Evolutionary conservation across 805 yeast genomes (phyloP).

Genomic region (Candida nitratophila): DNA sequence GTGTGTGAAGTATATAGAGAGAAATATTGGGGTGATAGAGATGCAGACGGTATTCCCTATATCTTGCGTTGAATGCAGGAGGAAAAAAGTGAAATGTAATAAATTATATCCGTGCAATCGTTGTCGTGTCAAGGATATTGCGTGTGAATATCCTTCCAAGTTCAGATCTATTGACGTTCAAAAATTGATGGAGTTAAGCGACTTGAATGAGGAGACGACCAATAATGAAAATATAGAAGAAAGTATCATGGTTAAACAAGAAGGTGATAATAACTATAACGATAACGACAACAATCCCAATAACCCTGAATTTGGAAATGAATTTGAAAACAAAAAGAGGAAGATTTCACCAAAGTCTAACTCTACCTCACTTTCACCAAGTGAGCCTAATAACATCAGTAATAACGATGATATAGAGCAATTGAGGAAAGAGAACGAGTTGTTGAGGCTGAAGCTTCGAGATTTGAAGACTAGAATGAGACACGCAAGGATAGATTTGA

Average conservation of each 20-base stretch:
- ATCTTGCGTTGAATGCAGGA: slow-evolving; percentile 27
- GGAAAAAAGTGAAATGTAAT: slow-evolving; percentile 29
- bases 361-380: neutral
- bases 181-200: slow-evolving; percentile 12
- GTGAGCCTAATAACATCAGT: neutral
- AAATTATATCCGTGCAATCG: slow-evolving; percentile 37
- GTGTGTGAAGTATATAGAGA: no score
- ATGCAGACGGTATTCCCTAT: slow-evolving; percentile 6
- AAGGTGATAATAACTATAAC: neutral
- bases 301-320: neutral
- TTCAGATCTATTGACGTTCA: slow-evolving; percentile 36
- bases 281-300: no score
- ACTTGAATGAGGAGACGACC: neutral
- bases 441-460: slow-evolving; percentile 18
- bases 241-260: no score
- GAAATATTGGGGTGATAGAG: no score
- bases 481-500: slow-evolving; percentile 7
- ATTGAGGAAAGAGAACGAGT: slow-evolving; percentile 21
- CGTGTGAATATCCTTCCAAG: slow-evolving; percentile 39
- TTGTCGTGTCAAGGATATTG: slow-evolving; percentile 30
- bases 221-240: neutral
- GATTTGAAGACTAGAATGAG: slow-evolving; percentile 18
- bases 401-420: neutral
- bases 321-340: neutral
- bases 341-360: neutral